Base-by-base conservation (phyloP, 2,329 filamentous ascomycete genomes). In the Penicillium sp. region DNA sequence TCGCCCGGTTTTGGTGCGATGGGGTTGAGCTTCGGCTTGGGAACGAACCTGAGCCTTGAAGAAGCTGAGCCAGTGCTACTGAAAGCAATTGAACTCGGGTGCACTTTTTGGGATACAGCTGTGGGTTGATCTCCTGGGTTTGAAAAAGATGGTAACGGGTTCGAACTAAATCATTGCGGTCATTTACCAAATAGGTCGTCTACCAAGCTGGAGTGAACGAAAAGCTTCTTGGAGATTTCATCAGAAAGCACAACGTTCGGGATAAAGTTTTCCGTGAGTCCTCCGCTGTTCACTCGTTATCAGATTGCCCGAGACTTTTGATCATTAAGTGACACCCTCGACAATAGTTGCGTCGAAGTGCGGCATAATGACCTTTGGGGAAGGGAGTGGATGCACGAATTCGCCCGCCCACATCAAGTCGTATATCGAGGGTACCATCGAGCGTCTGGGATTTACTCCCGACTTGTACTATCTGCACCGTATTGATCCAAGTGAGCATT, bases 341-440 rank as follows among this genome's bases (percentile, higher is more conserved):
- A 18, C 5, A n/a, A 39, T 34, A 76, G 73, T 77, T 46, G 74
- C 74, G 5, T 76, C 74, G 0, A 76, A 76, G 46, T 76, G 74
- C 49, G 74, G 73, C 0, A 66, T 76, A 35, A 56, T 68, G 11
- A 60, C 61, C 3, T 71, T 74, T 37, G 67, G 62, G 9, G 56
- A 57, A 1, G 42, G 35, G 2, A 57, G 61, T 4, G 13, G 33
- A 3, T 64, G 76, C 28, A 75, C 72, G 41, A 77, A 76, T 53
- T 73, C 69, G 3, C 62, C 73, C 1, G 48, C 66, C 0, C 74
- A 77, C 40, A 77, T 77, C 53, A 70, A 72, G 52, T 47, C 64
- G 35, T 77, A 76, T 49, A 75, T 77, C 26, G 73, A 76, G 3
- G 74, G 73, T 9, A 76, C 74, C 0, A 76, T 76, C 38, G 69